phyloP scores from a whole-genome alignment of 176 grass and related monocot species.

The Oryza meyeriana region DNA sequence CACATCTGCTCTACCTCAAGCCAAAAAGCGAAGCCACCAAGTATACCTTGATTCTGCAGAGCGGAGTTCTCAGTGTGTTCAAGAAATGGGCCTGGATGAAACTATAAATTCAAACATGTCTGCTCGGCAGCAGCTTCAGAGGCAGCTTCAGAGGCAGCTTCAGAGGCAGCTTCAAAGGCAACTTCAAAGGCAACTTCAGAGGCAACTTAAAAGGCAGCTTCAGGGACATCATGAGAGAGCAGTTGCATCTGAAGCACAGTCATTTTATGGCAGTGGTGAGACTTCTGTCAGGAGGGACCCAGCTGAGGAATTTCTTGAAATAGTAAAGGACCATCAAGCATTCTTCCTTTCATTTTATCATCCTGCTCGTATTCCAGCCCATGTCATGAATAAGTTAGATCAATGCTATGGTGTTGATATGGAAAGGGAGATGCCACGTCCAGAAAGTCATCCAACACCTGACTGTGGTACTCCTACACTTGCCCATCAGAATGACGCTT shows the following conservation, averaged over 20 bases:
- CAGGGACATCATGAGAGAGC: background rate
- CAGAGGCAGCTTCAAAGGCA: background rate
- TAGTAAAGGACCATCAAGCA: background rate
- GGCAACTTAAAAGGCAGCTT: background rate
- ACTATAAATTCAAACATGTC: background rate
- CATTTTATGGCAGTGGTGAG: background rate
- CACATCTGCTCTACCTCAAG: background rate
- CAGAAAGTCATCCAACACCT: background rate
- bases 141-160: background rate
- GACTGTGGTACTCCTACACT: background rate
- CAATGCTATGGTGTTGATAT: background rate
- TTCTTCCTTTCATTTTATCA: background rate
- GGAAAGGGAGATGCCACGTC: background rate
- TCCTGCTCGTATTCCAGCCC: background rate
- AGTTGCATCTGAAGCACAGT: background rate
- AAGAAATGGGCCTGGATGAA: background rate
- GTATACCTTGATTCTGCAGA: background rate
- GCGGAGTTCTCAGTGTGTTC: background rate
- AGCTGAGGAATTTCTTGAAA: background rate
- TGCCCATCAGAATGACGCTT: background rate
- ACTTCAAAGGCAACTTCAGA: background rate
- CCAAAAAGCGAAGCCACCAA: background rate
- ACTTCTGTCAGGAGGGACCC: background rate
- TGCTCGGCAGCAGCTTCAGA: background rate
- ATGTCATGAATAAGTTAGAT: background rate